Conservation (phyloP, 805 yeast genomes). For the Metschnikowia kofuensis region DNA sequence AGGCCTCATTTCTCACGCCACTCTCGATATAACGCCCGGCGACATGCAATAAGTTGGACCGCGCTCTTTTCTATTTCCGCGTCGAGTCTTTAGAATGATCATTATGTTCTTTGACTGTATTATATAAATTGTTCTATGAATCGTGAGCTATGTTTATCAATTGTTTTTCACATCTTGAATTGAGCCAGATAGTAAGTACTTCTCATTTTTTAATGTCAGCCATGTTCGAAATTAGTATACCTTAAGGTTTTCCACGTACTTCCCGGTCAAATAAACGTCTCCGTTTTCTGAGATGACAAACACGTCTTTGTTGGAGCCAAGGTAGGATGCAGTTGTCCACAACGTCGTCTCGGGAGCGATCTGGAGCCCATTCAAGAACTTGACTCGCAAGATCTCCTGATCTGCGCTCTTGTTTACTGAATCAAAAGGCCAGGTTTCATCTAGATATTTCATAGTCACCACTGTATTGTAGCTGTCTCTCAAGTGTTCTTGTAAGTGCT, state of each 20-base stretch:
- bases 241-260: conserved; percentile 30
- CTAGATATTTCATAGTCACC: conserved; percentile 28
- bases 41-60: not conserved
- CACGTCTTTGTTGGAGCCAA: conserved; percentile 15
- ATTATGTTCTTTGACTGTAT: no score
- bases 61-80: not conserved
- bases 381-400: conserved; percentile 23
- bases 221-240: conserved; percentile 14
- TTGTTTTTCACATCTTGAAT: not conserved
- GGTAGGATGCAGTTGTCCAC: conserved; percentile 29
- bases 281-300: conserved; percentile 21
- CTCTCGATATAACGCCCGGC: no score
- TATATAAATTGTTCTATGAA: no score
- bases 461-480: conserved; percentile 39
- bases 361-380: conserved; percentile 32
- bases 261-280: conserved; percentile 25
- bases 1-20: not conserved
- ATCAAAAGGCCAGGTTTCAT: conserved; percentile 4
- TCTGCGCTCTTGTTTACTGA: not conserved
- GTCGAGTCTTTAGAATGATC: no score
- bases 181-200: no score
- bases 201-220: no score
- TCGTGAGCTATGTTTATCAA: not conserved
- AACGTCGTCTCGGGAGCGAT: conserved; percentile 22
- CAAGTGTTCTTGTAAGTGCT: conserved; percentile 37